Base-by-base conservation (phyloP, 495 filamentous ascomycete genomes). In the Lineolata rhizophorae region DNA sequence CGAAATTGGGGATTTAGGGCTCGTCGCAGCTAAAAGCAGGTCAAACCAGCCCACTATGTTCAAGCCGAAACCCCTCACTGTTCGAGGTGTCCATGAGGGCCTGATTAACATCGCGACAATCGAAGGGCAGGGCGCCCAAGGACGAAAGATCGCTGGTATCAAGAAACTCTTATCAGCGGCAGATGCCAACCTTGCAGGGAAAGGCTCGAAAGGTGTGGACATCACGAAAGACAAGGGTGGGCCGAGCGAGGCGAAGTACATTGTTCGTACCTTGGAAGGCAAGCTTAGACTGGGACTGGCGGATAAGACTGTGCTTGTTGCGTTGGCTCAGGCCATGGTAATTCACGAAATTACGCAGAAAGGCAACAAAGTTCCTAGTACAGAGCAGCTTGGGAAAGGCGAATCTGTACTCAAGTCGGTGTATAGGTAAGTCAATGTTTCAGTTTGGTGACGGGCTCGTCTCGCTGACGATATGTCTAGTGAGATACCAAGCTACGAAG, bases 31-130 rank as follows among this genome's bases (percentile, higher is more conserved):
- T 18, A 93, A 95, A 54, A 91, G 80, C 49, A 66, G 90, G 50
- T 75, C 70, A 13, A 94, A 82, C 30, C 87, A 97, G 46, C 76
- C 75, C 8, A 95, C 90, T 1, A 92, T 97, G 78, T 92, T 93
- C 61, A 85, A 87, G 49, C 90, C 83, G 2, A 94, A 92, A 49
- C 61, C 83, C 14, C 58, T 97, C 43, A 94, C 83, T 1, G 64
- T 97, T 3, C 64, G 62, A 25, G 79, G 77, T 13, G 84, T 97
- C 1, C 81, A 84, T 44, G 74, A 91, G 52, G 77, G 80, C 6
- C 51, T 97, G 17, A 76, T 95, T 54, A 70, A 58, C 11, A 91
- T 97, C 42, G 90, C 87, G 18, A 90, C 72, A 4, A 63, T 78
- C 16, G 67, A 74, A 39, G 87, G 87, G 4, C 76, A 83, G 47